Evolutionary conservation across 23 red algal genomes (phyloP).

Genomic region (Cyanidium caldarium): DNA sequence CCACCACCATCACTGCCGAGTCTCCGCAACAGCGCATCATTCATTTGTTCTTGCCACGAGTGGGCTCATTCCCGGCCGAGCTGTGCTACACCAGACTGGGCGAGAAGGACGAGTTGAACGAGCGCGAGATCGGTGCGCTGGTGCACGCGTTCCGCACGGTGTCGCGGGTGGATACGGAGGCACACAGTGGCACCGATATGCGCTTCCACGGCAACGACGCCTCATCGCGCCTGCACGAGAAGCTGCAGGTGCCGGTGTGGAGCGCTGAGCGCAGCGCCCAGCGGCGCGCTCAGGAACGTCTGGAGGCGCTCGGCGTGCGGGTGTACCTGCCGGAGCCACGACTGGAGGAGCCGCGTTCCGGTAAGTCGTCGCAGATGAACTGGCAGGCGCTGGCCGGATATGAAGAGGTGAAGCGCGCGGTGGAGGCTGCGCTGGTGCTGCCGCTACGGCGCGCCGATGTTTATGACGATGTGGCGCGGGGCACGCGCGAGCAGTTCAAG

Average conservation of each 20-base stretch:
- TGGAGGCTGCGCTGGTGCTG: constrained; percentile 56
- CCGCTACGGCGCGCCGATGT: constrained; percentile 68
- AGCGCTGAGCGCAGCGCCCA: no score
- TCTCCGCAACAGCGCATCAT: background rate
- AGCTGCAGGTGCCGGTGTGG: background rate
- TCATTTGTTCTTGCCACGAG: background rate
- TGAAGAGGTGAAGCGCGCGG: constrained; percentile 51
- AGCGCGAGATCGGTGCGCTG: background rate
- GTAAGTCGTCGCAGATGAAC: background rate
- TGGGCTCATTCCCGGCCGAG: background rate
- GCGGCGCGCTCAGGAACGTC: background rate
- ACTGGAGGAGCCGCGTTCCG: background rate
- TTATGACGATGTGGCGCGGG: constrained; percentile 61
- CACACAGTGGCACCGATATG: background rate
- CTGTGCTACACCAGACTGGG: background rate
- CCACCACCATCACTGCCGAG: background rate
- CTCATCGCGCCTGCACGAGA: background rate
- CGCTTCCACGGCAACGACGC: background rate
- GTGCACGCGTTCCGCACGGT: background rate
- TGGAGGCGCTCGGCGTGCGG: background rate
- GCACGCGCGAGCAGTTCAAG: constrained; percentile 37
- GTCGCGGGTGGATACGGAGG: background rate
- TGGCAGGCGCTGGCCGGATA: constrained; percentile 84
- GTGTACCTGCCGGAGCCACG: background rate
- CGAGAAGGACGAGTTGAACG: background rate